These are phyloP conservation scores for Suillus placidus DNA, from an alignment of 768 basidiomycete species.

Conservation along the genomic window DNA sequence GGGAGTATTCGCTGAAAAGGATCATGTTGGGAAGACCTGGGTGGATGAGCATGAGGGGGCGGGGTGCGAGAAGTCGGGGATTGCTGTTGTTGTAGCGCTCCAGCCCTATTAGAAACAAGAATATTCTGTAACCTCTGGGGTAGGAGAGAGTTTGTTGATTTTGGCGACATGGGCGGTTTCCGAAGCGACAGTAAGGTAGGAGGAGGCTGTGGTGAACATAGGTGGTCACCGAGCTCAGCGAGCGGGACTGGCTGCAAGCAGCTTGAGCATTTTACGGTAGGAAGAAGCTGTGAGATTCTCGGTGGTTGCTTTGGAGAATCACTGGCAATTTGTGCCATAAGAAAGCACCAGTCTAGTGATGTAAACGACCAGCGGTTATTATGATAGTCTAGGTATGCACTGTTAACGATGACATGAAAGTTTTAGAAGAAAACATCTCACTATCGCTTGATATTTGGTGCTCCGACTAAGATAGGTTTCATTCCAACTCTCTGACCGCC, in stretches of 20 bases:
- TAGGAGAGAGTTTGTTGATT: conserved; percentile 46
- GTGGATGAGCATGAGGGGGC: conserved; percentile 14
- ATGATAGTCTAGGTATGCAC: conserved; percentile 9
- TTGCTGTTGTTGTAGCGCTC: conserved; percentile 13
- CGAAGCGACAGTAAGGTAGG: conserved; percentile 39
- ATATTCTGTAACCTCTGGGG: conserved; percentile 51
- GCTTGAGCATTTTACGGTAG: conserved; percentile 83
- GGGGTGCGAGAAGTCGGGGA: conserved; percentile 14
- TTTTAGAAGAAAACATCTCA: background rate
- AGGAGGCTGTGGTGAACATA: conserved; percentile 59
- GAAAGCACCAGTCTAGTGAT: conserved; percentile 7
- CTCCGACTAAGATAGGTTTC: background rate
- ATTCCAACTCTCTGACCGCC: background rate
- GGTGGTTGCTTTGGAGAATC: conserved; percentile 19
- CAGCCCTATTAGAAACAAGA: conserved; percentile 37
- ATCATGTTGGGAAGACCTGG: conserved; percentile 24
- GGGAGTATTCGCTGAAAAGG: conserved; percentile 31
- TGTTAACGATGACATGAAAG: conserved; percentile 9
- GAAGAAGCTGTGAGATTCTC: conserved; percentile 66
- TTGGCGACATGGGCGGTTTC: conserved; percentile 40
- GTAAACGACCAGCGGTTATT: conserved; percentile 19
- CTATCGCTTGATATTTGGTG: background rate
- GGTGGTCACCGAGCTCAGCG: conserved; percentile 73
- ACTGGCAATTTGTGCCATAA: conserved; percentile 27
- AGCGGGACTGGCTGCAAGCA: conserved; percentile 75